Evolutionary conservation across 2,329 filamentous ascomycete species (phyloP).

Genomic region (Malbranchea cinnamomea): DNA sequence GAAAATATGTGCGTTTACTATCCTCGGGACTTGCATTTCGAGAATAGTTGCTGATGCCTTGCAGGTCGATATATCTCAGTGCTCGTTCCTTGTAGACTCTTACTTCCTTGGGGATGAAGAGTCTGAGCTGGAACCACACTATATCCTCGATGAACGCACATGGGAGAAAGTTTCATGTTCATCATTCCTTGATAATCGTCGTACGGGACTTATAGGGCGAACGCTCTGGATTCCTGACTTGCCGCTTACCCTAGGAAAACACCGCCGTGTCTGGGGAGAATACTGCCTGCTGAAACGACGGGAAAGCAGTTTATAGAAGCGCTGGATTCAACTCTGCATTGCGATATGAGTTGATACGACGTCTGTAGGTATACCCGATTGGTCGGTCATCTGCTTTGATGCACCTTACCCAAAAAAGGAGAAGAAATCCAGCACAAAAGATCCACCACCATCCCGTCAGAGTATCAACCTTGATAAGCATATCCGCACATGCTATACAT

Average conservation of each 20-base stretch:
- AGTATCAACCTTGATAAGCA: no score
- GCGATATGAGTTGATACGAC: neutral
- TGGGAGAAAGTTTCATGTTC: conserved; percentile 69
- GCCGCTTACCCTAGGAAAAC: conserved; percentile 51
- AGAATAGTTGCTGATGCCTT: neutral
- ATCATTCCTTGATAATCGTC: conserved; percentile 64
- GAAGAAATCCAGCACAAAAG: conserved; percentile 7
- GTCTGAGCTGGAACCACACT: conserved; percentile 65
- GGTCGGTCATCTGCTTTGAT: neutral
- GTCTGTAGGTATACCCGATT: conserved; percentile 9
- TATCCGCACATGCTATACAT: no score
- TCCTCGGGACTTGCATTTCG: neutral
- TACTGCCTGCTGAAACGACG: conserved; percentile 68
- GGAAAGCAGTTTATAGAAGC: conserved; percentile 6
- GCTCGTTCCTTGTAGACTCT: conserved; percentile 77
- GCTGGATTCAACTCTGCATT: neutral
- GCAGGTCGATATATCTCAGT: conserved; percentile 53
- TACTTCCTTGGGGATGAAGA: conserved; percentile 48
- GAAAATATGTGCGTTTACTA: conserved; percentile 55
- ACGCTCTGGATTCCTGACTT: conserved; percentile 69
- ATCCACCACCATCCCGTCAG: no score
- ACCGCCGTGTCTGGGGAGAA: conserved; percentile 65
- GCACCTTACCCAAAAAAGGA: conserved; percentile 8
- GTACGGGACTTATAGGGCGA: conserved; percentile 58
- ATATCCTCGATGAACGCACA: conserved; percentile 52